A percentile compares a stretch with the other conserved stretches of the same genome.
phyloP scores from a whole-genome alignment of 2,329 filamentous ascomycete species.

The Epicoccum nigrum region DNA sequence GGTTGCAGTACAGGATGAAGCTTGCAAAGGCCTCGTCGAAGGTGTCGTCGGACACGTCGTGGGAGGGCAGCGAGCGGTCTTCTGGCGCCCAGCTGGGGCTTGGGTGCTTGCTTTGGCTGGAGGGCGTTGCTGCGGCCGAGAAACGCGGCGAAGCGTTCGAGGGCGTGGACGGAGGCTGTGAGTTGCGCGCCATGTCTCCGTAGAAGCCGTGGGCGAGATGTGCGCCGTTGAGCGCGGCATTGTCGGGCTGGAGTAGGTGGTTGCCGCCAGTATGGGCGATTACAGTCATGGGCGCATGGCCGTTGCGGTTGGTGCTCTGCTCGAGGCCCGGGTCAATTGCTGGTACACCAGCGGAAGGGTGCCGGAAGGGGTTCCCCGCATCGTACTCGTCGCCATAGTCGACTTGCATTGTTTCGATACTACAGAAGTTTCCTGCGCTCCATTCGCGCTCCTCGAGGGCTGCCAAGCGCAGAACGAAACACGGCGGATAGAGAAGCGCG shows the following conservation, averaged over 20 bases:
- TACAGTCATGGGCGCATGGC: slow-evolving; percentile 44
- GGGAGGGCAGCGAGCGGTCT: slow-evolving; percentile 67
- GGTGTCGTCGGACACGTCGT: slow-evolving; percentile 69
- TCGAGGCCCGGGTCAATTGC: slow-evolving; percentile 47
- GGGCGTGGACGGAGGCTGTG: slow-evolving; percentile 45
- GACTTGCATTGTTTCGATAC: slow-evolving; percentile 46
- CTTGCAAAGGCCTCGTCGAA: slow-evolving; percentile 82
- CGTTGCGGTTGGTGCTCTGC: slow-evolving; percentile 45
- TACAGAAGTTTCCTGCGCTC: slow-evolving; percentile 31
- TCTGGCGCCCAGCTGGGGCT: slow-evolving; percentile 45
- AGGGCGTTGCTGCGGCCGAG: slow-evolving; percentile 41
- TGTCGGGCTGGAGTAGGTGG: slow-evolving; percentile 45
- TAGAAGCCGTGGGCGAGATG: slow-evolving; percentile 46
- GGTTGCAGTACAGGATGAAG: slow-evolving; percentile 93
- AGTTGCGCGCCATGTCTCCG: slow-evolving; percentile 46
- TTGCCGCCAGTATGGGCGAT: slow-evolving; percentile 33
- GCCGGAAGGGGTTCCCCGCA: slow-evolving; percentile 45
- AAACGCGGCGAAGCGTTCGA: slow-evolving; percentile 49
- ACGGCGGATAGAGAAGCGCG: slow-evolving; percentile 14
- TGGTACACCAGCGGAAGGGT: slow-evolving; percentile 38
- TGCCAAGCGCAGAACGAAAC: slow-evolving; percentile 21
- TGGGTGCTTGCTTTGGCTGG: slow-evolving; percentile 43
- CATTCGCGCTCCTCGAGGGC: slow-evolving; percentile 36
- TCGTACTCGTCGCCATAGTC: slow-evolving; percentile 44
- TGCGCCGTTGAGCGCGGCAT: slow-evolving; percentile 37